Conservation (phyloP, 495 filamentous ascomycete species). For the Thermothielavioides terrestris region DNA sequence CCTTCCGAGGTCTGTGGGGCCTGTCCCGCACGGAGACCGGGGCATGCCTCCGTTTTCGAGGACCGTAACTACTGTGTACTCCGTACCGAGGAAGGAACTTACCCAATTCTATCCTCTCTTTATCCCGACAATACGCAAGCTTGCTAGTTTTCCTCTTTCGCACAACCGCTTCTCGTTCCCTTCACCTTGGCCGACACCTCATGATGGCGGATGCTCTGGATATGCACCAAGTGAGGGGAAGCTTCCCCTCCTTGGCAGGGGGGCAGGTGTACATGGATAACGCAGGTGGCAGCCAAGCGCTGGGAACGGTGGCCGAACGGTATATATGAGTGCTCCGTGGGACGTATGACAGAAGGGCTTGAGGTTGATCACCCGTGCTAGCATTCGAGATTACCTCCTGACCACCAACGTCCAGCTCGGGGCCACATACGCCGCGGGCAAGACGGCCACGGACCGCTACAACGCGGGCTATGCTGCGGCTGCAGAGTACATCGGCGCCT, state of each 20-base stretch:
- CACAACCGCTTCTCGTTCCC: neutral
- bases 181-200: neutral
- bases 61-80: no score
- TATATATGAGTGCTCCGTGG: constrained; percentile 29
- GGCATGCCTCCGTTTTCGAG: no score
- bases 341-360: no score
- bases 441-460: constrained; percentile 48
- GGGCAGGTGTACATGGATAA: constrained; percentile 67
- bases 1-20: no score
- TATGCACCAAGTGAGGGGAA: constrained; percentile 44
- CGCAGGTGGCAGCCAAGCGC: constrained; percentile 62
- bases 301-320: constrained; percentile 57
- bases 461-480: constrained; percentile 49
- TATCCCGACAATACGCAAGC: no score
- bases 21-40: no score
- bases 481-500: constrained; percentile 60
- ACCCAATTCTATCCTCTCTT: no score
- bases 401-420: constrained; percentile 67
- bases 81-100: no score
- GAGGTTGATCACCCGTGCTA: constrained; percentile 23
- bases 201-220: constrained; percentile 32
- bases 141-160: neutral
- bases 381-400: constrained; percentile 55
- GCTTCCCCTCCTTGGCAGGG: constrained; percentile 57
- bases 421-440: constrained; percentile 50